These are phyloP conservation scores for Cladophialophora immunda DNA, from an alignment of 2,329 filamentous ascomycete species.

Conservation along the genomic window DNA sequence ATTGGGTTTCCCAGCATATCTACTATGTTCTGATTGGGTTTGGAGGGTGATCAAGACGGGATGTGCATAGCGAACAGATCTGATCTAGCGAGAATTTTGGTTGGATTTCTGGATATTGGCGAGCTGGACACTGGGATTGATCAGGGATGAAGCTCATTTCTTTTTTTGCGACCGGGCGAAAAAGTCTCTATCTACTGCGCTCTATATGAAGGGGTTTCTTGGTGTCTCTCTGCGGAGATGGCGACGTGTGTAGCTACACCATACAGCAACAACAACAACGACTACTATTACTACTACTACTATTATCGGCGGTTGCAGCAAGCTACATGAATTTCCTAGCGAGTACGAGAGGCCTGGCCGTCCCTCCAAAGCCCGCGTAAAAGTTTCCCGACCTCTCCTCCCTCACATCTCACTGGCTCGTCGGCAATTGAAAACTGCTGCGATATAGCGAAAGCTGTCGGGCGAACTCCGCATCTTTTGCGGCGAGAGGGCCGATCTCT, in stretches of 20 bases:
- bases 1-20: neutral
- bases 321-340: neutral
- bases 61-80: neutral
- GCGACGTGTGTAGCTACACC: neutral
- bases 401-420: constrained; percentile 5
- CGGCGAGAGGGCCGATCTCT: constrained; percentile 9
- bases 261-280: neutral
- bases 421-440: constrained; percentile 26
- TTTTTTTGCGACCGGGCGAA: neutral
- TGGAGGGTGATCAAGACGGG: neutral
- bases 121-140: neutral
- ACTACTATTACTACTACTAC: neutral
- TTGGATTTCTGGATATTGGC: neutral
- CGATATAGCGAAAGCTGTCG: neutral
- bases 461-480: neutral
- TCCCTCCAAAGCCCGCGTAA: neutral
- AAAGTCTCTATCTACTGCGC: neutral
- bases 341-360: neutral
- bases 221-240: neutral
- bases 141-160: neutral
- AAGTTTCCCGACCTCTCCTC: neutral
- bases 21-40: neutral
- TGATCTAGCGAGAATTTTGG: neutral
- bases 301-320: neutral
- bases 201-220: neutral